Conservation (phyloP, 1,284 basidiomycete species). For the Ganoderma multipileum region DNA sequence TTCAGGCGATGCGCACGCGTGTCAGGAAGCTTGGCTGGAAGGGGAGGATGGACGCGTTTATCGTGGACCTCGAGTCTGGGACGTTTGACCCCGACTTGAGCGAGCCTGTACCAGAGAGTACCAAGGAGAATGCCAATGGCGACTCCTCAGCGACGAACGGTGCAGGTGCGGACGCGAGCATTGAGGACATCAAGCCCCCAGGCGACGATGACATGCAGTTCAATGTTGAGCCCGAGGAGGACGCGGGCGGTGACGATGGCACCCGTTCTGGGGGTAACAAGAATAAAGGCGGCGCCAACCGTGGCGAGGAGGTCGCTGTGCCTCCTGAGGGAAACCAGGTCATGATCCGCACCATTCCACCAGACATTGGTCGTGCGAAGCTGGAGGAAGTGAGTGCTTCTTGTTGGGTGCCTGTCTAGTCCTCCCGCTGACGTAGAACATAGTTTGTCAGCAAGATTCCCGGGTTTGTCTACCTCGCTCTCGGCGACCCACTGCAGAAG, state of each 20-base stretch:
- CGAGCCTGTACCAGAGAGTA: slow-evolving; percentile 57
- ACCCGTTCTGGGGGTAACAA: slow-evolving; percentile 51
- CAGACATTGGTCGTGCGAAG: slow-evolving; percentile 86
- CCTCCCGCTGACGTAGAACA: slow-evolving; percentile 10
- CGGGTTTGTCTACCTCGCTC: slow-evolving; percentile 82
- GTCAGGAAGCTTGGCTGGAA: slow-evolving; percentile 85
- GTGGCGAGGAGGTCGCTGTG: slow-evolving; percentile 80
- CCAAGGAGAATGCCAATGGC: slow-evolving; percentile 52
- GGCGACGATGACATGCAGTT: slow-evolving; percentile 54
- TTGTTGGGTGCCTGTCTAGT: slow-evolving; percentile 12
- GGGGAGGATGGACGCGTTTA: slow-evolving; percentile 73
- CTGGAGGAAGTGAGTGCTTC: slow-evolving; percentile 79
- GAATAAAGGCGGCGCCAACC: slow-evolving; percentile 65
- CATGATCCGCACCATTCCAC: slow-evolving; percentile 93
- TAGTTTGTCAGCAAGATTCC: slow-evolving; percentile 72
- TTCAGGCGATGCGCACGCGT: slow-evolving; percentile 71
- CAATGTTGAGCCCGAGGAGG: slow-evolving; percentile 74
- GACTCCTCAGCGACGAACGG: slow-evolving; percentile 37
- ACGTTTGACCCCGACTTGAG: slow-evolving; percentile 79
- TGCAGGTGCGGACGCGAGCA: slow-evolving; percentile 40
- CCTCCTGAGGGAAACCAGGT: slow-evolving; percentile 86
- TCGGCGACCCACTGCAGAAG: slow-evolving; percentile 90
- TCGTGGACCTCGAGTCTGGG: slow-evolving; percentile 82
- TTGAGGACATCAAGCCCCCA: slow-evolving; percentile 51
- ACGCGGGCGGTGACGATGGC: slow-evolving; percentile 64